Base-by-base conservation (phyloP, 306 rosid genomes). In the Acacia confusa region DNA sequence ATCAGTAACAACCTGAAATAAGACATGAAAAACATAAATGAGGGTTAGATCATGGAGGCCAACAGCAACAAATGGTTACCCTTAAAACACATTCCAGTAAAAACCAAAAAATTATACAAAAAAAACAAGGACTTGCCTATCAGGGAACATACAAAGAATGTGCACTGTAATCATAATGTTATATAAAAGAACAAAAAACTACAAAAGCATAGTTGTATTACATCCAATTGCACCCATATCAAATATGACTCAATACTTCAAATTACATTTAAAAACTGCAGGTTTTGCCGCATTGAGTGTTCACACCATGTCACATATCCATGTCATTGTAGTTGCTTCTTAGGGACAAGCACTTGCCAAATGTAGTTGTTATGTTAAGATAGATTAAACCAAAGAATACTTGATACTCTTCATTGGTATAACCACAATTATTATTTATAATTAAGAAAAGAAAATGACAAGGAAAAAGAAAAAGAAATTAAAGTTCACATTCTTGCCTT, bases 1-100 rank as follows among this genome's bases (percentile, higher is more conserved):
- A 76, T 92, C 95, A 88, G 92, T 87, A 69, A 96, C 72, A 81
- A 92, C 94, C 99, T 96, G 97, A 53, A 89, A 84, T 79, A 57
- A 78, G 52, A 79, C 76, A 69, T 72, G 83, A 57, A 60, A 79
- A 17, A 24, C 48, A 19, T 22, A 79, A 80, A 73, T 48, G 32
- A 74, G 68, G 60, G 81, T 79, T 82, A 82, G 70, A 82, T 14
- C 50, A 77, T 20, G 65, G 2, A 76, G 41, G 27, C 70, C 83
- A 64, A 47, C 50, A 30, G 66, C 61, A 60, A 70, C 45, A 40
- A 65, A 17, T 36, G 57, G 36, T 58, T 70, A 74, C 3, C 45
- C 58, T 28, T 9, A 40, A 67, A 77, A 44, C 27, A 55, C 25
- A 38, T 22, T 30, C 10, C 36, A 4, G 15, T 27, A 0, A 40